Evolutionary conservation across 2,329 filamentous ascomycete species (phyloP), one percentile per base, ranked within the genome.

Genomic region (Fusarium sp.): DNA sequence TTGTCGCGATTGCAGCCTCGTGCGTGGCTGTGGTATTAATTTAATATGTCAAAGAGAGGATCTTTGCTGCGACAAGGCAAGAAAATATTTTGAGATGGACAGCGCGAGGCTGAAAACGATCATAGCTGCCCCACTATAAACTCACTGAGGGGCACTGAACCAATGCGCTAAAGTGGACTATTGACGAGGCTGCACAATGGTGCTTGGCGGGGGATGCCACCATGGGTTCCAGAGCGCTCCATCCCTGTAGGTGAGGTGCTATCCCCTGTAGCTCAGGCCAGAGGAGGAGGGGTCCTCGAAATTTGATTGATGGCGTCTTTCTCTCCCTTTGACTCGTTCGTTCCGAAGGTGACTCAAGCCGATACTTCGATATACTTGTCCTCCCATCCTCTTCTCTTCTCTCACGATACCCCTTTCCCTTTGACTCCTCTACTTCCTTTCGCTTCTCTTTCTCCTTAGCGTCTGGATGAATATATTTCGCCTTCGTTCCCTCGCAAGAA

Each of bases 391-490:
- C 61, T 66, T 60, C 61, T 62, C 70, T 76, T 72, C 50, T 54
- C 66, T 68, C 65, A 43, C 65, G 69, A 64, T 72, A 63, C 65
- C 67, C 63, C 54, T 69, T 63, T 73, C 66, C 60, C 52, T 63
- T 64, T 54, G 11, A 67, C 66, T 64, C 68, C 65, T 64, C 69
- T 65, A 68, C 72, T 45, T 57, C 64, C 68, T 57, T 65, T 32
- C 22, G 30, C 47, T 20, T 45, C 66, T 71, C 57, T 58, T 69
- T 66, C 30, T 59, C 64, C 65, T 52, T 67, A 57, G 64, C 67
- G 77, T 75, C 76, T 83, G 81, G 71, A 83, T 83, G 82, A 80
- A 81, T 81, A 77, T 80, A 74, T 73, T 81, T 70, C 81, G 82
- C 78, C 65, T 79, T 67, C 80, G 70, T 77, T 69, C 76, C 71